Conservation (phyloP, 257 asterid genomes). For the Solanum dulcamara region DNA sequence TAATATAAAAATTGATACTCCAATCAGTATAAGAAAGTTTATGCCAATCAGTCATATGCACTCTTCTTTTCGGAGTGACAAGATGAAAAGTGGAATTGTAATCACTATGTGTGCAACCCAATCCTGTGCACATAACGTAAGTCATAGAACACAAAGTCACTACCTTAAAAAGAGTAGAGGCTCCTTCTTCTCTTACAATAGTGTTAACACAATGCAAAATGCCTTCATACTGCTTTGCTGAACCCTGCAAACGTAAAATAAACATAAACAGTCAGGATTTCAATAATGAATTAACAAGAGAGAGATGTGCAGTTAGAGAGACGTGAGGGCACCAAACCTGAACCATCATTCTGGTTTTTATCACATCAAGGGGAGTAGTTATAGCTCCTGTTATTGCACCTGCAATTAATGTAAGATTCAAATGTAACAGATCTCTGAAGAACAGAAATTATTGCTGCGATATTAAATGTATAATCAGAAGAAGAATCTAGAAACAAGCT, state of each 20-base stretch:
- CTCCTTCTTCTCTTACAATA: slow-evolving; percentile 45
- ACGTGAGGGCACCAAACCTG: slow-evolving; percentile 26
- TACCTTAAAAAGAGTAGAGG: slow-evolving; percentile 47
- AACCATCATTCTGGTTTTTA: slow-evolving; percentile 61
- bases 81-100: neutral
- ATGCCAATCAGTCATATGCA: neutral
- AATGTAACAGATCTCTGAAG: neutral
- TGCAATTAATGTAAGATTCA: neutral
- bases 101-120: neutral
- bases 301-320: neutral
- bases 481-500: neutral
- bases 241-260: slow-evolving; percentile 29
- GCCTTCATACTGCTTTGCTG: slow-evolving; percentile 44
- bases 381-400: slow-evolving; percentile 66
- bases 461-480: neutral
- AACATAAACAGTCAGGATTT: neutral
- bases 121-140: neutral
- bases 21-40: neutral
- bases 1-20: neutral
- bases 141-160: neutral
- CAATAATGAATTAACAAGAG: neutral
- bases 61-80: neutral
- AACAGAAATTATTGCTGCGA: neutral
- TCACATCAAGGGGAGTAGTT: slow-evolving; percentile 65
- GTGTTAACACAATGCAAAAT: slow-evolving; percentile 38